Percentiles rank a stretch among this genome's conserved stretches.
Conservation (phyloP, 768 basidiomycete species). For the Amanita inopinata region DNA sequence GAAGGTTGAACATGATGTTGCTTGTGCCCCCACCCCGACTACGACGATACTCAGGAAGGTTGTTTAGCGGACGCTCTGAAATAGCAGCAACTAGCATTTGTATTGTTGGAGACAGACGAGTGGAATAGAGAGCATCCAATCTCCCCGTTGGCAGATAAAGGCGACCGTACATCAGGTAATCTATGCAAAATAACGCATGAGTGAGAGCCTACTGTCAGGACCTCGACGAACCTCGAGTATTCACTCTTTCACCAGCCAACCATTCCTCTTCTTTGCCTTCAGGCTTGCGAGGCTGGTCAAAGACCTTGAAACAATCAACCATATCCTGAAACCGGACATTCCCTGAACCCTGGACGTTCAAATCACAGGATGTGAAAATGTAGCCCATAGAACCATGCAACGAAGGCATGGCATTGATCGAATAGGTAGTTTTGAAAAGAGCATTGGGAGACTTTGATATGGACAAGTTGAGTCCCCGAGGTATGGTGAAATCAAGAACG, state of each 20-base stretch:
- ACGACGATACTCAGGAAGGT: constrained; percentile 28
- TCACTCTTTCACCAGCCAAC: constrained; percentile 69
- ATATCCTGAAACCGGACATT: constrained; percentile 80
- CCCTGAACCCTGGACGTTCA: constrained; percentile 60
- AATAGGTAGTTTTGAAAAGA: constrained; percentile 83
- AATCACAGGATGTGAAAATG: constrained; percentile 82
- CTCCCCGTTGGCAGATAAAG: constrained; percentile 84
- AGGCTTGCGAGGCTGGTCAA: constrained; percentile 72
- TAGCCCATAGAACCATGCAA: constrained; percentile 90
- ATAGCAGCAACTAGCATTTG: constrained; percentile 83
- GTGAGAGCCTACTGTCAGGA: constrained; percentile 3
- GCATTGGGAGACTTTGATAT: constrained; percentile 85
- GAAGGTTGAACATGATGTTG: constrained; percentile 75
- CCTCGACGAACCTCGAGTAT: constrained; percentile 53
- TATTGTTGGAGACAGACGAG: constrained; percentile 64
- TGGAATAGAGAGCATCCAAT: constrained; percentile 84
- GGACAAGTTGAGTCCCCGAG: constrained; percentile 67
- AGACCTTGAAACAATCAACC: constrained; percentile 80
- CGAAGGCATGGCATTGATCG: constrained; percentile 88
- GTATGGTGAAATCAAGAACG: constrained; percentile 86
- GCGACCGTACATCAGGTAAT: constrained; percentile 90
- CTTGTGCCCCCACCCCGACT: constrained; percentile 41
- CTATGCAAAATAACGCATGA: constrained; percentile 28
- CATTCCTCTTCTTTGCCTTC: constrained; percentile 74
- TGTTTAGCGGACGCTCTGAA: constrained; percentile 60